Conservation (phyloP, 176 grass and related monocot genomes). For the Triticum turgidum region DNA sequence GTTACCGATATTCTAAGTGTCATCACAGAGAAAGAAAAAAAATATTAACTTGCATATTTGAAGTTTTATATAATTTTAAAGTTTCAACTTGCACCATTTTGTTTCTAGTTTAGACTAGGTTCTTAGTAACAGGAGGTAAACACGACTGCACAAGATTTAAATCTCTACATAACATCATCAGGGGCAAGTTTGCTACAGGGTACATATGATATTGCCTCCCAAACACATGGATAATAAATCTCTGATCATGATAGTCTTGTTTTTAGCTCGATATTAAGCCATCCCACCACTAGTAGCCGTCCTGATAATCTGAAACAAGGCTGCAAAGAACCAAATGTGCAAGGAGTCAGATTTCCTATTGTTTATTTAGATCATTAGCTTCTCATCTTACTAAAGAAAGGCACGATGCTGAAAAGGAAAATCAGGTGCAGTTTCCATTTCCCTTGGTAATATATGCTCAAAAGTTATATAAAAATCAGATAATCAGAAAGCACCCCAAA, state of each 20-base stretch:
- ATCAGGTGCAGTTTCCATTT: background rate
- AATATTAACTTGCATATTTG: background rate
- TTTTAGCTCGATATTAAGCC: constrained; percentile 30
- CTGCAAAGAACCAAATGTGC: constrained; percentile 33
- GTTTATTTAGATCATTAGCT: background rate
- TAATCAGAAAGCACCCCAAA: background rate
- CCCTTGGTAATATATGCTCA: background rate
- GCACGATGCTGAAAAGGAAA: background rate
- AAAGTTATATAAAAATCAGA: background rate
- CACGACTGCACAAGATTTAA: background rate
- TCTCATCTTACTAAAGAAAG: background rate
- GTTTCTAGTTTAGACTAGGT: background rate
- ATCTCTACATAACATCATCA: constrained; percentile 22
- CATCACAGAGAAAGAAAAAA: background rate
- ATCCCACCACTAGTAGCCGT: constrained; percentile 43
- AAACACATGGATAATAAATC: background rate
- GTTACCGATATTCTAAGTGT: no score
- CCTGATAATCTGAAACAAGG: constrained; percentile 70
- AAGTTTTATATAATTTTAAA: constrained; percentile 19
- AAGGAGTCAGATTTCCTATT: constrained; percentile 3
- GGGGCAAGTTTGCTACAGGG: constrained; percentile 25
- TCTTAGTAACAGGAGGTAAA: background rate
- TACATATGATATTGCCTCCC: constrained; percentile 27
- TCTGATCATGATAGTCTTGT: background rate
- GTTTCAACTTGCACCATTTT: constrained; percentile 16